phyloP scores from a whole-genome alignment of 805 yeast species.

The Sugiyamaella qingdaonensis region DNA sequence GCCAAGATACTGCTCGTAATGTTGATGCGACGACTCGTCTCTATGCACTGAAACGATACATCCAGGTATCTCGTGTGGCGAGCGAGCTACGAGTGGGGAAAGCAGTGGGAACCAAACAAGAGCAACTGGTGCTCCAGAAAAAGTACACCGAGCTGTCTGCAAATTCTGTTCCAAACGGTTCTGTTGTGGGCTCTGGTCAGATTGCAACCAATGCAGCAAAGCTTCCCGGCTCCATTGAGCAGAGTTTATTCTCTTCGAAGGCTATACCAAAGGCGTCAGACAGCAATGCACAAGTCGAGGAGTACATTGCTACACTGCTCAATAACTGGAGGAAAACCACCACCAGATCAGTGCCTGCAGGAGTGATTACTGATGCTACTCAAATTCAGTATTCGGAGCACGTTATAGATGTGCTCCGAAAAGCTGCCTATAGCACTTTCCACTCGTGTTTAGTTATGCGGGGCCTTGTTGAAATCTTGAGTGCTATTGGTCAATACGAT shows the following conservation, averaged over 20 bases:
- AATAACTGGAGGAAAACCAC: slow-evolving; percentile 22
- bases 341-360: slow-evolving; percentile 7
- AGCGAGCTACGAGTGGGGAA: background rate
- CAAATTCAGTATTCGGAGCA: slow-evolving; percentile 16
- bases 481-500: slow-evolving; percentile 23
- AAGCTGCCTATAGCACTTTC: slow-evolving; percentile 28
- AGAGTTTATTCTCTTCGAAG: slow-evolving; percentile 14
- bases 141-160: background rate
- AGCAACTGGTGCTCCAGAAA: background rate
- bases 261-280: slow-evolving; percentile 23
- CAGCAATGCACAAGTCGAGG: slow-evolving; percentile 21
- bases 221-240: slow-evolving; percentile 6
- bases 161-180: background rate
- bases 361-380: slow-evolving; percentile 9
- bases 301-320: slow-evolving; percentile 21
- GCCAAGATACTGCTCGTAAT: background rate
- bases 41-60: background rate
- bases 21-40: background rate
- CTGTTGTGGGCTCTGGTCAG: background rate
- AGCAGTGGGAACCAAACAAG: slow-evolving; percentile 1
- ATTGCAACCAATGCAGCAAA: background rate
- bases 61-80: background rate
- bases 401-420: slow-evolving; percentile 17
- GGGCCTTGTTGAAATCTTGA: slow-evolving; percentile 25
- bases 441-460: slow-evolving; percentile 35